phyloP scores from a whole-genome alignment of 2,329 filamentous ascomycete species.

The Colletotrichum musae region DNA sequence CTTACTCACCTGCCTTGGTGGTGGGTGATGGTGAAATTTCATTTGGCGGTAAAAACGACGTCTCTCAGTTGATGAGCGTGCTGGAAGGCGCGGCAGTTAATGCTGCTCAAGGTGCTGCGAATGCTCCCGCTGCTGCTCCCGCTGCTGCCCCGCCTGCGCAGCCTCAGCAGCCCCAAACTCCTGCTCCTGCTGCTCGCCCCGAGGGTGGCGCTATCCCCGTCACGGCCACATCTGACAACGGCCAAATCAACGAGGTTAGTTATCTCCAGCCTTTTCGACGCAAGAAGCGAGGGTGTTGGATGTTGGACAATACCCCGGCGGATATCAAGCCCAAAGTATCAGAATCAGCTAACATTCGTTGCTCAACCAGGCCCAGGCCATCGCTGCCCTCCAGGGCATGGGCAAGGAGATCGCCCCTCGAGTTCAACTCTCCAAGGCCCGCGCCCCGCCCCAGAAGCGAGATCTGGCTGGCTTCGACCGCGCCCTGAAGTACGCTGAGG shows the following conservation, averaged over 20 bases:
- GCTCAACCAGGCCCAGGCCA: constrained; percentile 53
- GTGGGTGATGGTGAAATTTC: constrained; percentile 61
- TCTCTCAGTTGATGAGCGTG: constrained; percentile 60
- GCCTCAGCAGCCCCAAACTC: constrained; percentile 41
- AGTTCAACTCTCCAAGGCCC: constrained; percentile 43
- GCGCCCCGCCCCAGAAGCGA: constrained; percentile 49
- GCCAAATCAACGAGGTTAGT: constrained; percentile 39
- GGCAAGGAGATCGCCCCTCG: constrained; percentile 65
- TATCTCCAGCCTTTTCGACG: background rate
- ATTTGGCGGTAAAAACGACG: constrained; percentile 61
- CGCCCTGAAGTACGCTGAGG: constrained; percentile 56
- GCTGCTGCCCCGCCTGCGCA: constrained; percentile 46
- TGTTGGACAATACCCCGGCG: constrained; percentile 35
- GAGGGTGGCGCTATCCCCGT: constrained; percentile 27
- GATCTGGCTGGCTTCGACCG: constrained; percentile 58
- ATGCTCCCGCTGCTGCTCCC: constrained; percentile 47
- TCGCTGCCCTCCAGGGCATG: constrained; percentile 61
- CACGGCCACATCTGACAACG: constrained; percentile 20
- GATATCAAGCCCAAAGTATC: constrained; percentile 10
- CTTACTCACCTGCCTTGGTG: constrained; percentile 53
- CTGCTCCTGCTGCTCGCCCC: constrained; percentile 37
- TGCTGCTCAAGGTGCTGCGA: constrained; percentile 50
- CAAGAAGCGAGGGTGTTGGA: too few species aligned
- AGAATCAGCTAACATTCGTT: constrained; percentile 25
- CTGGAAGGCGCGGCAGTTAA: constrained; percentile 62